Evolutionary conservation across 768 basidiomycete species (phyloP).

Genomic region (Lyophyllum atratum): DNA sequence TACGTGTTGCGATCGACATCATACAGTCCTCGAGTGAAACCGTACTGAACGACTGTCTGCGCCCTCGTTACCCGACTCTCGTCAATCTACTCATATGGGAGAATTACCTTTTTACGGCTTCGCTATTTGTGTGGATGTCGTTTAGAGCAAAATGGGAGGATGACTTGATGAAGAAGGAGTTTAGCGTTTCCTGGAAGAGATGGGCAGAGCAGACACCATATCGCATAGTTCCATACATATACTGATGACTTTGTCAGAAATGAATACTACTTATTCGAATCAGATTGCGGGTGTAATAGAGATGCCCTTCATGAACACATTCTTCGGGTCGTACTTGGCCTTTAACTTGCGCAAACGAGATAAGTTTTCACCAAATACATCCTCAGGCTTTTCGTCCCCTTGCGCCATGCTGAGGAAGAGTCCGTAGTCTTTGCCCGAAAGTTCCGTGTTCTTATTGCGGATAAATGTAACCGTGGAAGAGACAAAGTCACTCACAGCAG

Average conservation of each 20-base stretch:
- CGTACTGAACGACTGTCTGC: neutral
- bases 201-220: constrained; percentile 8
- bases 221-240: constrained; percentile 7
- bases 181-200: neutral
- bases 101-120: neutral
- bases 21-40: neutral
- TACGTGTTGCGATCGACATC: constrained; percentile 1
- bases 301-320: too few relatives aligned
- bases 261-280: too few relatives aligned
- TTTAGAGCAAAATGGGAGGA: constrained; percentile 8
- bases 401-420: too few relatives aligned
- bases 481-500: too few relatives aligned
- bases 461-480: too few relatives aligned
- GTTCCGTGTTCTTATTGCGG: too few relatives aligned
- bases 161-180: constrained; percentile 10
- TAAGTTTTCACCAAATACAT: too few relatives aligned
- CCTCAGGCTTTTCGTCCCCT: too few relatives aligned
- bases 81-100: neutral
- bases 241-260: neutral
- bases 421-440: too few relatives aligned
- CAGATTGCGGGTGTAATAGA: too few relatives aligned
- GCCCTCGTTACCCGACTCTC: neutral
- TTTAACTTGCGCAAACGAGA: too few relatives aligned
- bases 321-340: too few relatives aligned
- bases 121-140: constrained; percentile 7